These are phyloP conservation scores for Raphanus raphanistrum DNA, from an alignment of 345 rosid species.

Conservation along the genomic window DNA sequence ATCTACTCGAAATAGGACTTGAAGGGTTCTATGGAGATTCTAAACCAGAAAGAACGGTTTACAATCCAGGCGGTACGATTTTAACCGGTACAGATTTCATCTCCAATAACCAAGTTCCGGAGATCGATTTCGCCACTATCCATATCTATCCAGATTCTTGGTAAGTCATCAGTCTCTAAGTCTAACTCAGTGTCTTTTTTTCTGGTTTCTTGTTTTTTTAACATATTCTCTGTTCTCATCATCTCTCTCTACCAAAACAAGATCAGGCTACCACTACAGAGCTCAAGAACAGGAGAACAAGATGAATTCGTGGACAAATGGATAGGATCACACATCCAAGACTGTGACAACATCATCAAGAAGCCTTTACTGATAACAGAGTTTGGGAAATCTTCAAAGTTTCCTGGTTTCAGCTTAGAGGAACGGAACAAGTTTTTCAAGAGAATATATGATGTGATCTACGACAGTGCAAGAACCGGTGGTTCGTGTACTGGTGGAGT, in stretches of 20 bases:
- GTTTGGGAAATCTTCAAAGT: conserved; percentile 60
- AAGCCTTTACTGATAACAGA: conserved; percentile 67
- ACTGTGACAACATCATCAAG: conserved; percentile 43
- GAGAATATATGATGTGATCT: conserved; percentile 49
- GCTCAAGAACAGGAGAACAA: conserved; percentile 44
- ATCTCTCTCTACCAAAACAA: neutral
- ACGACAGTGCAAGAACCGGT: conserved; percentile 44
- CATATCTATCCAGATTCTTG: conserved; percentile 77
- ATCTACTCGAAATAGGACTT: conserved; percentile 70
- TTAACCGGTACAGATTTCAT: conserved; percentile 67
- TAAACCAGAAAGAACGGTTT: conserved; percentile 43
- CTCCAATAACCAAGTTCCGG: conserved; percentile 54
- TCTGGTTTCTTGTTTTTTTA: neutral
- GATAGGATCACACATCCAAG: conserved; percentile 52
- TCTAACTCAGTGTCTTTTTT: neutral
- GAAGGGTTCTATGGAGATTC: conserved; percentile 83
- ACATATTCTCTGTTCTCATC: neutral
- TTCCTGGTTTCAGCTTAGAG: conserved; percentile 45
- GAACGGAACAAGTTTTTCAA: conserved; percentile 53
- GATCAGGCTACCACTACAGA: conserved; percentile 53
- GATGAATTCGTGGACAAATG: conserved; percentile 51
- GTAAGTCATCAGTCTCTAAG: conserved; percentile 40
- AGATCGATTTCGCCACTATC: conserved; percentile 69
- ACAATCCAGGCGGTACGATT: conserved; percentile 42
- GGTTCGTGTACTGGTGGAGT: conserved; percentile 66